Evolutionary conservation across 2,329 filamentous ascomycete genomes (phyloP).

Genomic region (Basipetospora sp.): DNA sequence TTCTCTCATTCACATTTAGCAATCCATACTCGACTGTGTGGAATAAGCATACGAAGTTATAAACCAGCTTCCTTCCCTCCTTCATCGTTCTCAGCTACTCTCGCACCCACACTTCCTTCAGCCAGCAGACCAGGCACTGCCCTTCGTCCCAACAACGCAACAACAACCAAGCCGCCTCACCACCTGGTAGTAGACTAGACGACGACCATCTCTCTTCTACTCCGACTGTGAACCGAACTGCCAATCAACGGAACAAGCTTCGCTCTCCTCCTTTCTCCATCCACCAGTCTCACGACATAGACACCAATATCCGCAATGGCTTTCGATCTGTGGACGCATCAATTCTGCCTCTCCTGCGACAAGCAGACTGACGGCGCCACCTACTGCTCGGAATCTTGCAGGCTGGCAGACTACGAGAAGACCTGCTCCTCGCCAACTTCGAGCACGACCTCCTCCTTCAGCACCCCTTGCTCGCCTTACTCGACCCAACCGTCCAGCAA

Average conservation of each 20-base stretch:
- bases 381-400: slow-evolving; percentile 87
- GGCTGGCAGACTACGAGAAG: slow-evolving; percentile 73
- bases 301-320: slow-evolving; percentile 29
- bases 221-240: no score
- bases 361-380: slow-evolving; percentile 59
- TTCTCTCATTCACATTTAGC: neutral
- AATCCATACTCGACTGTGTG: neutral
- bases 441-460: slow-evolving; percentile 4
- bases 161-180: neutral
- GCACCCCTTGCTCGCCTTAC: slow-evolving; percentile 10
- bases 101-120: no score
- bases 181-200: neutral
- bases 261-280: no score
- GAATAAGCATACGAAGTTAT: neutral
- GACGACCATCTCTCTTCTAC: no score
- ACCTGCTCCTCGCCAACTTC: slow-evolving; percentile 26
- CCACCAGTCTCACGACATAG: neutral
- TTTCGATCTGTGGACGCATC: slow-evolving; percentile 61
- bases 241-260: no score
- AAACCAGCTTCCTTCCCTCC: neutral
- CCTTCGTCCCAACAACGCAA: no score
- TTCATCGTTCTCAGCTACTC: neutral
- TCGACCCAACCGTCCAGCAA: slow-evolving; percentile 19
- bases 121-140: neutral
- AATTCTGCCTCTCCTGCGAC: slow-evolving; percentile 91